Percentiles rank a stretch among this genome's conserved stretches.
These are phyloP conservation scores for Irpex sp. DNA, from an alignment of 1,284 basidiomycete species.

Conservation along the genomic window DNA sequence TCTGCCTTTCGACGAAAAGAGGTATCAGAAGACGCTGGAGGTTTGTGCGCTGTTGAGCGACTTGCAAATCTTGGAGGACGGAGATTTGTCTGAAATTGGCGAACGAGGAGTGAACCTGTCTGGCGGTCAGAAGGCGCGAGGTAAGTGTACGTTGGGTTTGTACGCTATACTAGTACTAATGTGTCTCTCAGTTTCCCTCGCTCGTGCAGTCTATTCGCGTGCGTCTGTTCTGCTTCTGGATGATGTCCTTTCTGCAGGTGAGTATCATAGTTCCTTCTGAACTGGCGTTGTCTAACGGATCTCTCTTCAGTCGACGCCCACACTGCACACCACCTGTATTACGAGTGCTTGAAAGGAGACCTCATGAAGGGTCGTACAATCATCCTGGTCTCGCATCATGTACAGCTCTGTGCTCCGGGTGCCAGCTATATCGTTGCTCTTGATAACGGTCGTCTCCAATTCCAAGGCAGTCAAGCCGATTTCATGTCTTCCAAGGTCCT, in stretches of 20 bases:
- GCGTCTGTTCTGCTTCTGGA: constrained; percentile 86
- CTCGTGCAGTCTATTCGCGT: constrained; percentile 91
- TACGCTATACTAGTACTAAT: constrained; percentile 1
- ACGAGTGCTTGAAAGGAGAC: constrained; percentile 83
- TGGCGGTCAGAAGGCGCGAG: constrained; percentile 94
- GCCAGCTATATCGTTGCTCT: constrained; percentile 76
- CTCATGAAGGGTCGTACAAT: constrained; percentile 78
- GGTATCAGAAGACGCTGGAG: constrained; percentile 78
- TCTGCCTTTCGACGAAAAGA: constrained; percentile 72
- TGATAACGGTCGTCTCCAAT: constrained; percentile 83
- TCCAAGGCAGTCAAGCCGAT: constrained; percentile 61
- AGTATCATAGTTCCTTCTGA: constrained; percentile 17
- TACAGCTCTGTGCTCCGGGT: constrained; percentile 72
- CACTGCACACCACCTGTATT: constrained; percentile 82
- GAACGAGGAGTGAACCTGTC: constrained; percentile 86
- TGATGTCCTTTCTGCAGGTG: constrained; percentile 78
- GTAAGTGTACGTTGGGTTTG: constrained; percentile 31
- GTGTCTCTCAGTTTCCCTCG: constrained; percentile 66
- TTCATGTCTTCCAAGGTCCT: constrained; percentile 71
- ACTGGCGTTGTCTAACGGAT: background rate
- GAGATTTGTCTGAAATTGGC: constrained; percentile 90
- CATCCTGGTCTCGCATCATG: constrained; percentile 88
- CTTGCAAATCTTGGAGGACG: constrained; percentile 89
- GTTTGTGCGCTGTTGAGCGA: constrained; percentile 73
- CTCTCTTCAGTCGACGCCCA: constrained; percentile 70